Evolutionary conservation across 352 stramenopile genomes (phyloP), one percentile per base, ranked within the genome.

Genomic region (Paralagenidium karlingii): DNA sequence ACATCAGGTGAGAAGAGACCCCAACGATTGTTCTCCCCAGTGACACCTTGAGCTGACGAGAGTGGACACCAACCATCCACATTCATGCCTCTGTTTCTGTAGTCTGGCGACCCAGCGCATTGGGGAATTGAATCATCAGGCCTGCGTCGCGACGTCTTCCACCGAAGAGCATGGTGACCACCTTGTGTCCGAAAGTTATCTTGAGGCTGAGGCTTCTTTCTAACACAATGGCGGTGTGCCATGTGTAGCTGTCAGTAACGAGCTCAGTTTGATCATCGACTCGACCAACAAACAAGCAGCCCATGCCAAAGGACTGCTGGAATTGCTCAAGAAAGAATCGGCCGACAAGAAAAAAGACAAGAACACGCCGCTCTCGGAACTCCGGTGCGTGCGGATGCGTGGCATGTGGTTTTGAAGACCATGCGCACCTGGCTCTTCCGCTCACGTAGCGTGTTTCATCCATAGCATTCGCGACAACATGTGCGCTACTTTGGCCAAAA

Each of bases 391-490:
- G n/a, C n/a, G n/a, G n/a, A n/a, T n/a, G n/a, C n/a, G n/a, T n/a
- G n/a, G n/a, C n/a, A n/a, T 2, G 36, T 5, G 41, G 18, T 34
- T 44, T 34, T 12, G 29, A 4, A 22, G 24, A 29, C 8, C 30
- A 28, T 45, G n/a, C 44, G 16, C 5, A 24, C 24, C 22, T 11
- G 30, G 7, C 24, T 21, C 38, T 8, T 38, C 6, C 11, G 12
- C n/a, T 43, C 38, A 8, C 3, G 18, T 34, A 43, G 16, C 24
- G 12, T 68, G 20, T n/a, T n/a, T n/a, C n/a, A n/a, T 38, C 15
- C 19, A 6, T 30, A 80, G 94, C 43, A 96, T 99, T 31, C 79
- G 95, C 24, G 93, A 98, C 46, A 99, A 98, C 58, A 89, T 99
- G 61, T 90, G 82, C 24, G 96, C 94, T 47, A 98, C 94, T 4